Base-by-base conservation (phyloP, 2,329 filamentous ascomycete genomes). In the Penicillium sp. region DNA sequence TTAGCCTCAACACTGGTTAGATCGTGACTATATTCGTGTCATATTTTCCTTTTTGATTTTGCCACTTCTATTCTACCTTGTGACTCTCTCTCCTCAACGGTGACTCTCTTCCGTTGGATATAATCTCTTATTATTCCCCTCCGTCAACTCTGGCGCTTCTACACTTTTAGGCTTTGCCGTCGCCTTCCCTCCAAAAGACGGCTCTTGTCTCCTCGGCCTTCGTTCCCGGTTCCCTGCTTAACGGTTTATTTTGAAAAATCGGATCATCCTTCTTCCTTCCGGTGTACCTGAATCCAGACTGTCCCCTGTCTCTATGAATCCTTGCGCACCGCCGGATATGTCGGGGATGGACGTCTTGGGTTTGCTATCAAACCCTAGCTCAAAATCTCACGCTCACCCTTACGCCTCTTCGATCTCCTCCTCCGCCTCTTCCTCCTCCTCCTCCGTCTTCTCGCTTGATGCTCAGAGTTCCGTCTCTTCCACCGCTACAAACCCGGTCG, bases 361-460 rank as follows among this genome's bases (percentile, higher is more conserved):
- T 71, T 69, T 74, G 67, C 74, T 66, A 62, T 69, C 70, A 66
- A 73, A 75, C 70, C 69, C 71, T 60, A 62, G 69, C 56, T 66
- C 69, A 53, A 67, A 68, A 73, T 66, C 68, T 52, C 67, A 70
- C 63, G 68, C 70, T 68, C 75, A 80, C 68, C 83, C 86, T 62
- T 92, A 90, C 75, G 84, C 83, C 71, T 83, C 85, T 56, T 87
- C 88, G 41, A 77, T 91, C 79, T 85, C 87, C 69, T 88, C 88
- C 54, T 89, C 89, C 64, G 85, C 88, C 55, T 91, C 89, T 27
- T 88, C 88, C 53, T 92, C 89, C 20, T 84, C 87, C 55, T 84
- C 86, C 53, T 94, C 90, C 31, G 81, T 91, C 66, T 94, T 90
- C 81, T 94, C 90, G 62, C 81, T 88, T 68, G 83, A 84, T 40